A percentile compares a stretch with the other conserved stretches of the same genome.
These are phyloP conservation scores for Melanopsichium pennsylvanicum DNA, from an alignment of 1,284 basidiomycete genomes.

Conservation along the genomic window DNA sequence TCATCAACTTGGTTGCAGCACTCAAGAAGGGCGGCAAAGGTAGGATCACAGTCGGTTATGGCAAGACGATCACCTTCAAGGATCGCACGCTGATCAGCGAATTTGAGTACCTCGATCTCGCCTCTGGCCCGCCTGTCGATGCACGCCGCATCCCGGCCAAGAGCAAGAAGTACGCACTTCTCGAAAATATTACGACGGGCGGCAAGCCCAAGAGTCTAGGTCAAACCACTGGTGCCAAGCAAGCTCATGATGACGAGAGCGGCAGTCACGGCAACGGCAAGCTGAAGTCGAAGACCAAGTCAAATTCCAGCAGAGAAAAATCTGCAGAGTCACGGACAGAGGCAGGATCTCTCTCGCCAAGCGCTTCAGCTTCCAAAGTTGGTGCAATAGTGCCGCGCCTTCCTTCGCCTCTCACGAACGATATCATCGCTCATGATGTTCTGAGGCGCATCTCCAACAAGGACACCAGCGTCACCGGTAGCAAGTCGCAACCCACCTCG, in stretches of 20 bases:
- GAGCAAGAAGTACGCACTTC: conserved; percentile 65
- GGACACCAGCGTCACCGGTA: conserved; percentile 5
- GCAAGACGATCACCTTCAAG: conserved; percentile 68
- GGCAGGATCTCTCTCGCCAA: conserved; percentile 14
- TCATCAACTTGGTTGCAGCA: conserved; percentile 64
- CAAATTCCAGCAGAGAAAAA: conserved; percentile 20
- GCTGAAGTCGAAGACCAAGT: conserved; percentile 16
- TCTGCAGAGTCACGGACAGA: conserved; percentile 12
- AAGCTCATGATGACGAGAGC: conserved; percentile 17
- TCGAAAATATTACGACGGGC: conserved; percentile 67
- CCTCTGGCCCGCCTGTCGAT: conserved; percentile 67
- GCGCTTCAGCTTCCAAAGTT: conserved; percentile 7
- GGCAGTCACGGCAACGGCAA: conserved; percentile 9
- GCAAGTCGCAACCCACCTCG: conserved; percentile 38
- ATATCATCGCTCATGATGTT: conserved; percentile 22
- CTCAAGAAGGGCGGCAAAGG: conserved; percentile 69
- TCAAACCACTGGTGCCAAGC: conserved; percentile 55
- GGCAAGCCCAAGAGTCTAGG: conserved; percentile 64
- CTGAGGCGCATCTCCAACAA: conserved; percentile 2
- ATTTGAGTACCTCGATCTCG: conserved; percentile 69
- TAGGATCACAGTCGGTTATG: conserved; percentile 67
- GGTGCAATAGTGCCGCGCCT: conserved; percentile 16
- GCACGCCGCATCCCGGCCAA: conserved; percentile 65
- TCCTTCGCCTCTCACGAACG: conserved; percentile 43
- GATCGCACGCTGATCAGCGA: conserved; percentile 67